phyloP scores from a whole-genome alignment of 768 basidiomycete genomes.

The Panellus pusillus region DNA sequence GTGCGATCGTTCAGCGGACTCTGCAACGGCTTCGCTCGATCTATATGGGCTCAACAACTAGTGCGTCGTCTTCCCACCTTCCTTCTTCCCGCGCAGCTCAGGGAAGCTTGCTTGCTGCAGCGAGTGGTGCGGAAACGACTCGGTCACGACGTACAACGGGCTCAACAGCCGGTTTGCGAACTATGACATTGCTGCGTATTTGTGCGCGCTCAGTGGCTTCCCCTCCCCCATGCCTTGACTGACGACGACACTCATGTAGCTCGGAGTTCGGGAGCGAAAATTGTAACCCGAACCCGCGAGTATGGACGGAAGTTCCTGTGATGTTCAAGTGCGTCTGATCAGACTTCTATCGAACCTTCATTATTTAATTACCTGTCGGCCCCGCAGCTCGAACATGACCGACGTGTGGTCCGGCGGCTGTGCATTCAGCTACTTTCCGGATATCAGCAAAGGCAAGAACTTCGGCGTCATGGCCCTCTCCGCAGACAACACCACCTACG shows the following conservation, averaged over 20 bases:
- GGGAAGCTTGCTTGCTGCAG: constrained; percentile 41
- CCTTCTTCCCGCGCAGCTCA: background rate
- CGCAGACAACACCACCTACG: constrained; percentile 61
- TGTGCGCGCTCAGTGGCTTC: constrained; percentile 50
- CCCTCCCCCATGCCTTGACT: too few species aligned
- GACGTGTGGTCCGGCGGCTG: constrained; percentile 86
- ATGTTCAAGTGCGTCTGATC: constrained; percentile 44
- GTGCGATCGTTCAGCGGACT: constrained; percentile 64
- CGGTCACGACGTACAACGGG: constrained; percentile 54
- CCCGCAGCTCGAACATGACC: constrained; percentile 63
- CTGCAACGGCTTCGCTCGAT: constrained; percentile 69
- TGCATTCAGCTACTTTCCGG: constrained; percentile 82
- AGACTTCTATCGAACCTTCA: background rate
- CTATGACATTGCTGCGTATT: constrained; percentile 83
- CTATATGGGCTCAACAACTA: constrained; percentile 87
- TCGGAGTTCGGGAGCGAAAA: constrained; percentile 26
- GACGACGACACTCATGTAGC: background rate
- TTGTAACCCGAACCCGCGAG: constrained; percentile 43
- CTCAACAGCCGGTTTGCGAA: constrained; percentile 55
- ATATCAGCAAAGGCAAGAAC: constrained; percentile 58
- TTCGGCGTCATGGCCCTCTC: constrained; percentile 90
- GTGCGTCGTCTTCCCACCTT: constrained; percentile 42
- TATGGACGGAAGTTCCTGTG: constrained; percentile 79
- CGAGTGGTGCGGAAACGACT: constrained; percentile 77
- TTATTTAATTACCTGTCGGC: background rate